Evolutionary conservation across 140 eudicot genomes (phyloP).

Genomic region (Oenanthe javanica): DNA sequence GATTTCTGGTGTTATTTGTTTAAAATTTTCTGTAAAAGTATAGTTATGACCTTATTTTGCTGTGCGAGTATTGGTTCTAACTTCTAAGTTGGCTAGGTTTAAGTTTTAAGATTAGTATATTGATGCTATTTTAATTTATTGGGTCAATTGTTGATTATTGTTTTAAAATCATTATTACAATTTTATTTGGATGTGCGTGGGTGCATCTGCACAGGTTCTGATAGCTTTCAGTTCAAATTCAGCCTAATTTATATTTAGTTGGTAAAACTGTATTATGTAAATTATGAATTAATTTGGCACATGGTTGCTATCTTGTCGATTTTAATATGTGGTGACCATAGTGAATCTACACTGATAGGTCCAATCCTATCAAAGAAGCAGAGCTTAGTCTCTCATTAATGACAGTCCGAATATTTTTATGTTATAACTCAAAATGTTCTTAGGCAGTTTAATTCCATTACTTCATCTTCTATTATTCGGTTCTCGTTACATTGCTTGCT

Average conservation of each 20-base stretch:
- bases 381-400: not conserved
- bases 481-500: slow-evolving; percentile 12
- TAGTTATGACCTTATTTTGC: no score
- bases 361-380: not conserved
- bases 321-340: not conserved
- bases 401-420: not conserved
- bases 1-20: no score
- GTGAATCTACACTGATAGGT: not conserved
- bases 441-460: not conserved
- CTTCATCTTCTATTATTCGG: not conserved
- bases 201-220: not conserved
- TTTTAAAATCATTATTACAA: not conserved
- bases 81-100: no score
- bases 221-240: not conserved
- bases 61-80: no score
- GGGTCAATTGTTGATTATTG: not conserved
- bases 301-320: not conserved
- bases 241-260: not conserved
- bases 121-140: no score
- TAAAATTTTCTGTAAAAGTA: no score
- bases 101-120: no score
- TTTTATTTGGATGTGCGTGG: not conserved
- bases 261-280: not conserved
- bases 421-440: not conserved
- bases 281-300: not conserved